These are phyloP conservation scores for Fusarium verrucosum DNA, from an alignment of 2,329 filamentous ascomycete species.

Conservation along the genomic window DNA sequence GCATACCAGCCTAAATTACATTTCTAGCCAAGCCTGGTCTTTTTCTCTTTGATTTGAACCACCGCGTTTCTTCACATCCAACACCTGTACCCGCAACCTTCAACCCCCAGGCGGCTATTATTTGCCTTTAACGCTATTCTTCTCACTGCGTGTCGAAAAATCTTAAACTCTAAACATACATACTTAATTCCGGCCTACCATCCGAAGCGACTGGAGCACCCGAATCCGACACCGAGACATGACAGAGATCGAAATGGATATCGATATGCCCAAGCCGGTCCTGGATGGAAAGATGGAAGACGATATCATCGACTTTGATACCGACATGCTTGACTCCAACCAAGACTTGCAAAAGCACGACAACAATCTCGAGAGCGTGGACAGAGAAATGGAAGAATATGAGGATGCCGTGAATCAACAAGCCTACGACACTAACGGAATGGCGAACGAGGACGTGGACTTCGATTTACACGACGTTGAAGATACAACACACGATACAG, in stretches of 20 bases:
- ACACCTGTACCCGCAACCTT: not conserved
- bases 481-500: constrained; percentile 11
- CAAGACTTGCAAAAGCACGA: constrained; percentile 15
- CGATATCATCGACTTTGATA: constrained; percentile 53
- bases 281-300: constrained; percentile 43
- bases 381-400: constrained; percentile 32
- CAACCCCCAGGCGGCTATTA: not conserved
- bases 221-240: constrained; percentile 22
- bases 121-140: not conserved
- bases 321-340: constrained; percentile 45
- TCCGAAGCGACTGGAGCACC: not conserved
- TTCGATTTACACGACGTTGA: constrained; percentile 24
- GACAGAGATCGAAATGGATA: constrained; percentile 48
- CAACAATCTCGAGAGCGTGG: constrained; percentile 9
- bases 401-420: constrained; percentile 32
- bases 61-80: constrained; percentile 17
- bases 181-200: not conserved
- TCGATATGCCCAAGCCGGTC: constrained; percentile 43
- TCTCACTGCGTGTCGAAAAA: not conserved
- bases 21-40: constrained; percentile 19
- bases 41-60: constrained; percentile 32
- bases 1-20: constrained; percentile 30
- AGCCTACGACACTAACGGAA: constrained; percentile 33
- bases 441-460: constrained; percentile 38
- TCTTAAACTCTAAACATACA: not conserved